These are phyloP conservation scores for Phyllachora maydis DNA, from an alignment of 2,329 filamentous ascomycete genomes.

Conservation along the genomic window DNA sequence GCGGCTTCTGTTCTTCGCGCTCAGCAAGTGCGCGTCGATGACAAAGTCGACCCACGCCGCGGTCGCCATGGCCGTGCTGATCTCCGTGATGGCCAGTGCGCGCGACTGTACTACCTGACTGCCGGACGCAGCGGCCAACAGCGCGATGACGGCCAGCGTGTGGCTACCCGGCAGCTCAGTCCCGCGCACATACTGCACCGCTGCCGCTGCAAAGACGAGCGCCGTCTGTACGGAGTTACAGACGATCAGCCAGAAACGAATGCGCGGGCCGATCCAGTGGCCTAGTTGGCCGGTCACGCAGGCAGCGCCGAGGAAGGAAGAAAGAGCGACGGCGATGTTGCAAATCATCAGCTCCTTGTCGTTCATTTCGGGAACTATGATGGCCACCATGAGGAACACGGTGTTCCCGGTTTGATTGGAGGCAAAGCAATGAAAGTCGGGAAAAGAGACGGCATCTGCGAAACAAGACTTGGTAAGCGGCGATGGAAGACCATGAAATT, in stretches of 20 bases:
- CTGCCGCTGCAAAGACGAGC: constrained; percentile 30
- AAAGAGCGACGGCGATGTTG: constrained; percentile 33
- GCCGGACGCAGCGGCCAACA: constrained; percentile 33
- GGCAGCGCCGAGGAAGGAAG: constrained; percentile 31
- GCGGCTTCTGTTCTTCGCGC: constrained; percentile 21
- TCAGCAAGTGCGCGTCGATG: constrained; percentile 29
- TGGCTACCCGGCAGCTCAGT: constrained; percentile 12
- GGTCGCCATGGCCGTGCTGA: constrained; percentile 43
- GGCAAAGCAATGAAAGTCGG: constrained; percentile 39
- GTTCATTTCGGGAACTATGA: constrained; percentile 24
- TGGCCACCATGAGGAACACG: constrained; percentile 31
- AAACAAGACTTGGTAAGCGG: background rate
- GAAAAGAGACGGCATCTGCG: constrained; percentile 34
- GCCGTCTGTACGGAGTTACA: constrained; percentile 32
- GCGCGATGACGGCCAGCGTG: constrained; percentile 22
- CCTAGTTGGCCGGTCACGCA: constrained; percentile 34
- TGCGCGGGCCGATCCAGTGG: constrained; percentile 26
- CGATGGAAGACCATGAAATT: too few species aligned
- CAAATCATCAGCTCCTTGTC: constrained; percentile 25
- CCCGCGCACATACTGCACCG: constrained; percentile 21
- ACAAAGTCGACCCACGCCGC: constrained; percentile 39
- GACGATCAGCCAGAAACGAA: constrained; percentile 29
- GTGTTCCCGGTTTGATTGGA: constrained; percentile 48
- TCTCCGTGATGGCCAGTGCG: constrained; percentile 33
- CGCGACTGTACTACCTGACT: constrained; percentile 37